Conservation (phyloP, 2,329 filamentous ascomycete genomes). For the Verticillium nubilum region DNA sequence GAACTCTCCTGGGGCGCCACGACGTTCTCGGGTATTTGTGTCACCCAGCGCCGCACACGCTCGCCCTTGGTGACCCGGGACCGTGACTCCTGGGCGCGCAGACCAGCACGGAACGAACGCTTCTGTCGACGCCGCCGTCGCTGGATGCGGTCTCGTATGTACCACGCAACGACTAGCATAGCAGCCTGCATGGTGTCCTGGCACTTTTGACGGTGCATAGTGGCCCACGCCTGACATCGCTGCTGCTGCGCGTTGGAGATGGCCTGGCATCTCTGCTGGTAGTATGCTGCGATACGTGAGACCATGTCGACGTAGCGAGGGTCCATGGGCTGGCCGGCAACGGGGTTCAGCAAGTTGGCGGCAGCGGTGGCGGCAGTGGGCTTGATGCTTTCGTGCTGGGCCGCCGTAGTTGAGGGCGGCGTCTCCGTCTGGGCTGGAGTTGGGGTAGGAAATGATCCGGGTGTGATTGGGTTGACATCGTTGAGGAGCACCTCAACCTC, state of each 20-base stretch:
- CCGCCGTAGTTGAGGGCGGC: slow-evolving; percentile 2
- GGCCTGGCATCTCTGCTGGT: slow-evolving; percentile 42
- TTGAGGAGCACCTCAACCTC: slow-evolving; percentile 5
- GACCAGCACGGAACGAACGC: slow-evolving; percentile 32
- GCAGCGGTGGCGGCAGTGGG: slow-evolving; percentile 1
- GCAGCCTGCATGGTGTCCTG: slow-evolving; percentile 44
- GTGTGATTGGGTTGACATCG: slow-evolving; percentile 6
- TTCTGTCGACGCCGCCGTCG: slow-evolving; percentile 34
- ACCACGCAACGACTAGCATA: slow-evolving; percentile 45
- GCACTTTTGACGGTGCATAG: slow-evolving; percentile 38
- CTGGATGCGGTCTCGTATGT: slow-evolving; percentile 40
- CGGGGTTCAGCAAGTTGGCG: background rate
- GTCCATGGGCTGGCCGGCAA: slow-evolving; percentile 19
- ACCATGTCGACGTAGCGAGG: slow-evolving; percentile 39
- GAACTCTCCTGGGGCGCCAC: slow-evolving; percentile 22
- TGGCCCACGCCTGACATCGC: slow-evolving; percentile 41
- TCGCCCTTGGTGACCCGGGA: slow-evolving; percentile 33
- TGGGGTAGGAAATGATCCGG: slow-evolving; percentile 5
- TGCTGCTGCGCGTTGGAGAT: slow-evolving; percentile 41
- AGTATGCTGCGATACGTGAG: slow-evolving; percentile 41
- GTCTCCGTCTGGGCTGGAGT: slow-evolving; percentile 2
- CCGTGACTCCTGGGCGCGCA: slow-evolving; percentile 25
- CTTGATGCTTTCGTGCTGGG: slow-evolving; percentile 1
- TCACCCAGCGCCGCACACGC: slow-evolving; percentile 36
- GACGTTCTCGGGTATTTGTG: slow-evolving; percentile 29